Evolutionary conservation across 345 rosid species (phyloP), one percentile per base, ranked within the genome.

Genomic region (Turnera subulata): DNA sequence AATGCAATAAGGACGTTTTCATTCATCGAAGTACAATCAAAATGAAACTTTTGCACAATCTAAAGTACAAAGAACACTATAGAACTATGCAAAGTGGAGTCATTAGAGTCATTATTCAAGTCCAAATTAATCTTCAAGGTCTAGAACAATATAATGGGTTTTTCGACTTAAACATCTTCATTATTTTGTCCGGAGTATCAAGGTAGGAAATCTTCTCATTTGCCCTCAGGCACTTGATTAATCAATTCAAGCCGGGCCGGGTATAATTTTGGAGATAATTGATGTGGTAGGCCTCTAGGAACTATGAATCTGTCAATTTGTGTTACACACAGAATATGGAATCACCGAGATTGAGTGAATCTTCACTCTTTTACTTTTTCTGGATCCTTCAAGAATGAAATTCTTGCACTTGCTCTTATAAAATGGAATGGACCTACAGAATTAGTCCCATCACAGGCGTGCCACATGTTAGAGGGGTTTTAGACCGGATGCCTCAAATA

Each of bases 21-120:
- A 8, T 50, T 33, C 52, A 47, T 43, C 54, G 17, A 58, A 72
- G 65, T 59, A 69, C 55, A 73, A 38, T 62, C 43, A 53, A 55
- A 40, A 2, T 55, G 20, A 53, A 65, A 61, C 33, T 60, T 61
- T 48, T 32, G 13, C 26, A 12, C 9, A 8, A 53, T 47, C 38
- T 20, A 66, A 65, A 48, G 46, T 43, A 29, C 37, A 24, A 21
- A 35, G 64, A 62, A 32, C 42, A 47, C 50, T 35, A 70, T n/a
- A 12, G 45, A 13, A 51, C 58, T 65, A 62, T 14, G 2, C 13
- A 62, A 19, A 25, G 38, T 11, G 11, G 23, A 8, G 13, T 20
- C 29, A 55, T 40, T 43, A 54, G 38, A 57, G 40, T 21, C 25
- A 46, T 56, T 45, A 63, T 42, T 42, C 55, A 66, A 22, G 22